A percentile compares a stretch with the other conserved stretches of the same genome.
Evolutionary conservation across 2,329 filamentous ascomycete genomes (phyloP).

Genomic region (Epichloe scottii): DNA sequence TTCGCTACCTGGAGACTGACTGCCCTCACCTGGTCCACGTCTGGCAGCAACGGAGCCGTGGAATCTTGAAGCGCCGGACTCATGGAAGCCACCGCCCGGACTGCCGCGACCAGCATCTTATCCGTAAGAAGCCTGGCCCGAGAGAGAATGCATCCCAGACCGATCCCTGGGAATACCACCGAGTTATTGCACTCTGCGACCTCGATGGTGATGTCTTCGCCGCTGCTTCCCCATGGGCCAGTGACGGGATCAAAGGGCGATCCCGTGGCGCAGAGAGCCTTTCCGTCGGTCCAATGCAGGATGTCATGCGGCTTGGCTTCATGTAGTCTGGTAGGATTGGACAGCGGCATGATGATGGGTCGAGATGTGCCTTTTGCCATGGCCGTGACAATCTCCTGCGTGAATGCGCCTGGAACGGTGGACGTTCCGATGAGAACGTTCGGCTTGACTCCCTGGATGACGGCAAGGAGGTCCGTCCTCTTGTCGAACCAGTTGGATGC

Average conservation of each 20-base stretch:
- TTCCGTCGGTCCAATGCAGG: constrained; percentile 65
- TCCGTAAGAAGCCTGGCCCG: constrained; percentile 57
- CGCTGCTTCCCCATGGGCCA: constrained; percentile 38
- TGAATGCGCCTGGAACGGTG: constrained; percentile 65
- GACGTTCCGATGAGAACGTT: constrained; percentile 78
- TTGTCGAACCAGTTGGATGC: constrained; percentile 50
- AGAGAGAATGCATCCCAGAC: constrained; percentile 63
- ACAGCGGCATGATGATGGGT: constrained; percentile 71
- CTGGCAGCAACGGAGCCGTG: constrained; percentile 58
- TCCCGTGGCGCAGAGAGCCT: constrained; percentile 69
- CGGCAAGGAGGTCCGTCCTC: constrained; percentile 45
- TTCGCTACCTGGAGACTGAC: constrained; percentile 69
- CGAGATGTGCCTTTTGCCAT: constrained; percentile 63
- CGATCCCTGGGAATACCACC: constrained; percentile 75
- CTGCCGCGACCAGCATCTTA: constrained; percentile 70
- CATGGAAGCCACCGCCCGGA: constrained; percentile 56
- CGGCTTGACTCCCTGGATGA: constrained; percentile 60
- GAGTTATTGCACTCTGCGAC: constrained; percentile 81
- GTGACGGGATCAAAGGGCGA: constrained; percentile 69
- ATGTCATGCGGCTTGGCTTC: constrained; percentile 71
- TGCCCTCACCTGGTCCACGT: constrained; percentile 59
- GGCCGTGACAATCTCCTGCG: constrained; percentile 56
- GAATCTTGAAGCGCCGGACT: constrained; percentile 56
- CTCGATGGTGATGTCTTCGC: constrained; percentile 30
- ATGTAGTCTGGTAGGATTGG: constrained; percentile 73